Evolutionary conservation across 345 rosid species (phyloP).

Genomic region (Rhodamnia argentea): DNA sequence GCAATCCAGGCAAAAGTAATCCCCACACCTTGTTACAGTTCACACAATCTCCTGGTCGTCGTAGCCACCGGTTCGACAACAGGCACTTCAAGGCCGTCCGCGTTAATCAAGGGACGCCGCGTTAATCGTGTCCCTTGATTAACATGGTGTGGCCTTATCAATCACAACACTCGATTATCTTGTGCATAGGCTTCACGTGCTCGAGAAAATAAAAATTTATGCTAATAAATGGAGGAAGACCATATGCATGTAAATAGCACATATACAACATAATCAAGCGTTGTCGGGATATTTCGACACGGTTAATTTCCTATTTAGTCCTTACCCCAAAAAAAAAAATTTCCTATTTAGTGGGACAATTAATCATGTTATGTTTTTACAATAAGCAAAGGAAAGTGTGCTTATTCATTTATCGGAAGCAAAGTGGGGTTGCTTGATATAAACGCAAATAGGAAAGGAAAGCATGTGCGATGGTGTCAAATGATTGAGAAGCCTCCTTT

Average conservation of each 20-base stretch:
- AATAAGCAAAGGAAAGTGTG: neutral
- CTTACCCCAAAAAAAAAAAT: no score
- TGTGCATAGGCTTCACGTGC: fast-evolving
- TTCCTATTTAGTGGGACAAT: no score
- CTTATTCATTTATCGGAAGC: neutral
- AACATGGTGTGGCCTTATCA: neutral
- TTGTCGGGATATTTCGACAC: neutral
- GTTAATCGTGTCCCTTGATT: no score
- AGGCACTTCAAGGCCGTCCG: no score
- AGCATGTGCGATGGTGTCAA: neutral
- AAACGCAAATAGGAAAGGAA: neutral
- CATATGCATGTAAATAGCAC: neutral
- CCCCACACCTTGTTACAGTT: no score
- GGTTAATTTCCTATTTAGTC: neutral
- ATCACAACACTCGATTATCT: neutral
- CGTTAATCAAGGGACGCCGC: no score
- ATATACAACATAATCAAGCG: neutral
- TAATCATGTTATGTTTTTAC: no score
- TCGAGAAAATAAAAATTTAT: neutral
- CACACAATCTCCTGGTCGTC: no score
- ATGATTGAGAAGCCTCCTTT: neutral
- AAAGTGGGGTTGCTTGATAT: neutral
- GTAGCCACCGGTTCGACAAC: no score
- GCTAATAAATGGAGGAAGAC: fast-evolving
- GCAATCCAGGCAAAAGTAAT: no score